These are phyloP conservation scores for Cladosporium oxysporum DNA, from an alignment of 2,329 filamentous ascomycete species.

Conservation along the genomic window DNA sequence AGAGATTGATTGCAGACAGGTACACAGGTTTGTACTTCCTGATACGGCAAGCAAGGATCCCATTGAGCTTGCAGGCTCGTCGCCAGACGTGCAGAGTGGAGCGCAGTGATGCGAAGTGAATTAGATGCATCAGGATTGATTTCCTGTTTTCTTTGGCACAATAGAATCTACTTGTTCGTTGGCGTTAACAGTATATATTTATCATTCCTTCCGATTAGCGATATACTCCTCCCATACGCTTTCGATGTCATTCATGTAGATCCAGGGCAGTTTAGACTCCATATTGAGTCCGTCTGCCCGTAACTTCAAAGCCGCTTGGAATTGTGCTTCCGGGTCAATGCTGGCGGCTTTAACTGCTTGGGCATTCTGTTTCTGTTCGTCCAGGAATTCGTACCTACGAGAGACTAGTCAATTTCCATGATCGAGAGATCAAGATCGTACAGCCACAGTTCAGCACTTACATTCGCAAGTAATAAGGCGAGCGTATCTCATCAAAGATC, in stretches of 20 bases:
- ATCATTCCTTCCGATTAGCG: not conserved
- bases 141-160: too few species aligned
- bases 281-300: conserved; percentile 11
- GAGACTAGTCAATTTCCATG: not conserved
- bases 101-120: too few species aligned
- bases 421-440: not conserved
- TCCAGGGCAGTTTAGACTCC: conserved; percentile 40
- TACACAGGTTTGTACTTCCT: not conserved
- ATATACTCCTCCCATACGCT: conserved; percentile 24
- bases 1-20: not conserved
- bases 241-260: conserved; percentile 46
- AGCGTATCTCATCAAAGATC: conserved; percentile 44
- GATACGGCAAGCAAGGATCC: not conserved
- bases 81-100: not conserved
- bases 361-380: conserved; percentile 22
- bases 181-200: not conserved
- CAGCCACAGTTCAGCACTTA: conserved; percentile 23
- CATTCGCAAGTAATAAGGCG: conserved; percentile 47
- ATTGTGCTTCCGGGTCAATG: conserved; percentile 30
- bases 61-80: not conserved
- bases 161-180: too few species aligned
- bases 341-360: conserved; percentile 33
- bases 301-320: conserved; percentile 34
- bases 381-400: conserved; percentile 13
- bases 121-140: too few species aligned